Evolutionary conservation across 2,329 filamentous ascomycete genomes (phyloP).

Genomic region (Helicocarpus griseus): DNA sequence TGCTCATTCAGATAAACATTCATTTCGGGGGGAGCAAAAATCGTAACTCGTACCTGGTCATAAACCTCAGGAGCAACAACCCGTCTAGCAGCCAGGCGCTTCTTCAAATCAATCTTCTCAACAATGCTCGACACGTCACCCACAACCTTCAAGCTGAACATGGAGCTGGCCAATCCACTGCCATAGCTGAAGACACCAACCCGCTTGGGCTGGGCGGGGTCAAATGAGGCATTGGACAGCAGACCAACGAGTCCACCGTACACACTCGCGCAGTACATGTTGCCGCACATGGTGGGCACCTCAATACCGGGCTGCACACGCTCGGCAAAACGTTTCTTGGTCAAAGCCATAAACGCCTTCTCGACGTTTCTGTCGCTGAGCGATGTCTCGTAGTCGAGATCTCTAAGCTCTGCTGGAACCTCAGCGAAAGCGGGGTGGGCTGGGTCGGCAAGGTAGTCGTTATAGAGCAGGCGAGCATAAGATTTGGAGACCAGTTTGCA

Average conservation of each 20-base stretch:
- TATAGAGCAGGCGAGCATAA: constrained; percentile 74
- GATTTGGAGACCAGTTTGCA: constrained; percentile 85
- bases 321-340: constrained; percentile 76
- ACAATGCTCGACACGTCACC: constrained; percentile 60
- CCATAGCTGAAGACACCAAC: constrained; percentile 72
- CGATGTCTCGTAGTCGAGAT: constrained; percentile 70
- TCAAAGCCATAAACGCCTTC: constrained; percentile 76
- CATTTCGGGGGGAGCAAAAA: background rate
- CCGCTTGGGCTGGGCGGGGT: constrained; percentile 58
- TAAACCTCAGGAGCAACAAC: constrained; percentile 62
- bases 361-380: constrained; percentile 72
- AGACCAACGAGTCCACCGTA: constrained; percentile 50
- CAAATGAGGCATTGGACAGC: constrained; percentile 53
- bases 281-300: constrained; percentile 64
- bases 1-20: background rate
- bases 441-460: constrained; percentile 68
- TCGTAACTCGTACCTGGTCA: constrained; percentile 50
- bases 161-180: constrained; percentile 64
- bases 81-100: constrained; percentile 55
- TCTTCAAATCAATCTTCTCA: constrained; percentile 60
- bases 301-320: constrained; percentile 64
- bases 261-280: constrained; percentile 55
- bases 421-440: constrained; percentile 59
- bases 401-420: constrained; percentile 64
- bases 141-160: constrained; percentile 57